Base-by-base conservation (phyloP, 306 rosid genomes). In the Trifolium repens region DNA sequence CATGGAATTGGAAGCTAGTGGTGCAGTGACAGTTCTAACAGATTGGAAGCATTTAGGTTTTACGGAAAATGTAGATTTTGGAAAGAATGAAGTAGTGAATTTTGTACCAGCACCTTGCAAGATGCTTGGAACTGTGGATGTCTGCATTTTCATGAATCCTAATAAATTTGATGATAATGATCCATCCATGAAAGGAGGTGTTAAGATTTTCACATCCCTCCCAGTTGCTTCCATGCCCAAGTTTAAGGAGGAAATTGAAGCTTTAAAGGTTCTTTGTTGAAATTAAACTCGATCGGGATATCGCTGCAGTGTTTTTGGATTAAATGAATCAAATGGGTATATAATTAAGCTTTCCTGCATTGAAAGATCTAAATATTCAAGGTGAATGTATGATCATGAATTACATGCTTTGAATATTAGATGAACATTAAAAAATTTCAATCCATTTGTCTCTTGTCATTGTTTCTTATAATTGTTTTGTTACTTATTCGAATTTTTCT, bases 11-110 rank as follows among this genome's bases (percentile, higher is more conserved):
- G 26, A 16, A n/a, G 77, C 43, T 11, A 26, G 9, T 9, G 85
- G 81, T 42, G 81, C 82, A 52, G 3, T 32, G 1, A 71, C 11
- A 11, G 7, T 17, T 5, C 11, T 78, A 32, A 81, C 85, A 4
- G 84, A 85, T 19, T 85, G 88, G 85, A 66, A 60, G 24, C 57
- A 85, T 0, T 34, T 85, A 40, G 77, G 71, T 15, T 81, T 85
- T 9, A 1, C 4, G 16, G 79, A 81, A 22, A 76, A 43, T 1
- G 49, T 67, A 9, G 79, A 72, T 66, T 64, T 85, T 30, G 85
- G 85, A 43, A 13, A 49, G 35, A 55, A 55, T 22, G 53, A 49
- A 13, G 7, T 17, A 0, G 73, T 71, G 49, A 81, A 85, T 52
- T 2, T 39, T 1, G n/a, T 79, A 0, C 73, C 88, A 0, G 43